A percentile compares a stretch with the other conserved stretches of the same genome.
Evolutionary conservation across 345 rosid species (phyloP).

Genomic region (Gossypium mustelinum): DNA sequence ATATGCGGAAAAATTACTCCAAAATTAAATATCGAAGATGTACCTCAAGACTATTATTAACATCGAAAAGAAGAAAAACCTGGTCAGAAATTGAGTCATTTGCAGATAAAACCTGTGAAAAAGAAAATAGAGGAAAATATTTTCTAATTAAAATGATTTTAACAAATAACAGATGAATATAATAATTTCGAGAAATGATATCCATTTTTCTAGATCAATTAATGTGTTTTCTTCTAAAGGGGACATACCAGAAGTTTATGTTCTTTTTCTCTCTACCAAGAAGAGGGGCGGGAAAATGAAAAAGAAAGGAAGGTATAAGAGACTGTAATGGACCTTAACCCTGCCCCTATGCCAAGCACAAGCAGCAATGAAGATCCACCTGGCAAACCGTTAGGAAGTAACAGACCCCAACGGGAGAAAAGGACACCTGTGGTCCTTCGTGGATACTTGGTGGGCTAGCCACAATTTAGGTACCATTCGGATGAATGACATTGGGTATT

Average conservation of each 20-base stretch:
- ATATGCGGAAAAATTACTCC: background rate
- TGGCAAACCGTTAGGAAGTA: no score
- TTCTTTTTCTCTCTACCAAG: background rate
- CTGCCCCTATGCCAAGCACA: no score
- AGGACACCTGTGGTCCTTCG: no score
- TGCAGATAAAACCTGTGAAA: constrained; percentile 1
- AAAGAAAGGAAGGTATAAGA: background rate
- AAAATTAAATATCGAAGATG: background rate
- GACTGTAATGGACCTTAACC: no score
- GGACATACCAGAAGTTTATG: constrained; percentile 6
- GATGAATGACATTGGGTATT: no score
- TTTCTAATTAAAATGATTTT: background rate
- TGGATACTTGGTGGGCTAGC: no score
- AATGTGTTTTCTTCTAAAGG: background rate
- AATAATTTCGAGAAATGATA: background rate
- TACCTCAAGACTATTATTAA: background rate
- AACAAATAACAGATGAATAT: background rate
- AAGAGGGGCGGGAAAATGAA: constrained; percentile 15
- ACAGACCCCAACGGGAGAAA: no score
- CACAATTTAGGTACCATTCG: no score
- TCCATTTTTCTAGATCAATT: background rate
- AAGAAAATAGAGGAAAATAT: background rate
- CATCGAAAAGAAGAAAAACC: background rate
- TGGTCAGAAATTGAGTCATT: constrained; percentile 11
- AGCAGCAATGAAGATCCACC: no score